Conservation (phyloP, 768 basidiomycete species). For the Obba rivulosa region DNA sequence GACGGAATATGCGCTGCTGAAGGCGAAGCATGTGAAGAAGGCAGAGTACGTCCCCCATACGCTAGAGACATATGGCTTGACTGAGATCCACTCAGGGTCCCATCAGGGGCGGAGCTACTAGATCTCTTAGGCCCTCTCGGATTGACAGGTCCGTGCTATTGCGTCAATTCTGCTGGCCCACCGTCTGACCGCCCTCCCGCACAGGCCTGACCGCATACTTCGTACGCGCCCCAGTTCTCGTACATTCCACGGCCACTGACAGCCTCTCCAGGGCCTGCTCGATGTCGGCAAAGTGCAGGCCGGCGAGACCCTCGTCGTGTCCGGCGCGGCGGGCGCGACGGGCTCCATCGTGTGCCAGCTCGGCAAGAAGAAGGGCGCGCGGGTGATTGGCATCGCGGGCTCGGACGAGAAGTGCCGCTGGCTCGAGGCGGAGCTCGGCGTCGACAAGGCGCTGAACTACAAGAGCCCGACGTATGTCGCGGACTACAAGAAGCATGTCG, state of each 20-base stretch:
- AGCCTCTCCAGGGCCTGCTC: conserved; percentile 58
- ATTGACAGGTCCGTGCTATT: conserved; percentile 42
- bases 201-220: conserved; percentile 87
- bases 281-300: conserved; percentile 76
- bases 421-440: conserved; percentile 80
- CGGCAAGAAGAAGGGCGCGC: conserved; percentile 72
- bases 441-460: conserved; percentile 83
- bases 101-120: conserved; percentile 55
- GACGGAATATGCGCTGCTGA: conserved; percentile 67
- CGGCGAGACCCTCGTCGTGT: conserved; percentile 82
- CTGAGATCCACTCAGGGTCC: conserved; percentile 34
- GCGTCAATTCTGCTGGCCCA: background rate
- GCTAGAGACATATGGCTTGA: background rate
- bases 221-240: conserved; percentile 35
- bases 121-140: conserved; percentile 86
- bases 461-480: conserved; percentile 67
- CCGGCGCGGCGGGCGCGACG: conserved; percentile 89
- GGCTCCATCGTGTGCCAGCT: conserved; percentile 83
- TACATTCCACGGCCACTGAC: conserved; percentile 2
- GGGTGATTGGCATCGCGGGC: conserved; percentile 87
- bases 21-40: conserved; percentile 45
- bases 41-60: conserved; percentile 44
- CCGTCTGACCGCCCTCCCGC: background rate
- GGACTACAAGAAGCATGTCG: conserved; percentile 66
- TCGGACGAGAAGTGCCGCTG: conserved; percentile 78